A percentile compares a stretch with the other conserved stretches of the same genome.
Conservation (phyloP, 2,329 filamentous ascomycete genomes). For the Neofusicoccum parvum region DNA sequence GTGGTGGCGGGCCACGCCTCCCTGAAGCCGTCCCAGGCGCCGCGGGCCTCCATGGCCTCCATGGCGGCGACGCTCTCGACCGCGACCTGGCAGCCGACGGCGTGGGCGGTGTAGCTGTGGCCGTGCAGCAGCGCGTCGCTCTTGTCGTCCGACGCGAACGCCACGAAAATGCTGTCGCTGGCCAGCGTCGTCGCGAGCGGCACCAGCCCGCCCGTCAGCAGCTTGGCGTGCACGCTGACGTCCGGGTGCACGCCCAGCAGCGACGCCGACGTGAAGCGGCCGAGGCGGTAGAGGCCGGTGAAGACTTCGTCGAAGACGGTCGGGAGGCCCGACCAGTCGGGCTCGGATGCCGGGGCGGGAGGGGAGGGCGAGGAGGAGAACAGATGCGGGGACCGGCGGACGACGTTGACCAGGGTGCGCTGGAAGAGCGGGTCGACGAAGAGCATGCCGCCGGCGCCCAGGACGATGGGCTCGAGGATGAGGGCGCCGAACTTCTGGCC, state of each 20-base stretch:
- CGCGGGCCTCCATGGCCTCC: conserved; percentile 57
- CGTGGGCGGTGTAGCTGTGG: conserved; percentile 84
- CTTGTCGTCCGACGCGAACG: conserved; percentile 73
- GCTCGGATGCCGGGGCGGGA: too few species aligned
- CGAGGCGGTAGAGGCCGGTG: conserved; percentile 80
- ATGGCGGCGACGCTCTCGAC: conserved; percentile 66
- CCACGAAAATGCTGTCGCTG: conserved; percentile 70
- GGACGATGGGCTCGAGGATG: conserved; percentile 77
- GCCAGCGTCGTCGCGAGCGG: conserved; percentile 77
- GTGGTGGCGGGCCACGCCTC: conserved; percentile 46
- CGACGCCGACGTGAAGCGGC: conserved; percentile 68
- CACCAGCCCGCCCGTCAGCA: conserved; percentile 77
- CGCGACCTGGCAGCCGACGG: conserved; percentile 78
- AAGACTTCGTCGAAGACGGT: conserved; percentile 87
- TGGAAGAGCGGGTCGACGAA: conserved; percentile 85
- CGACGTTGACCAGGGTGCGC: conserved; percentile 65
- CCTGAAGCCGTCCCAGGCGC: conserved; percentile 61
- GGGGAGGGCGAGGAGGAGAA: conserved; percentile 44
- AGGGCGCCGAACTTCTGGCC: conserved; percentile 74
- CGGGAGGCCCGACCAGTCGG: conserved; percentile 71
- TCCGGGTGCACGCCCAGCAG: conserved; percentile 72
- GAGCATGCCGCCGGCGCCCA: conserved; percentile 83
- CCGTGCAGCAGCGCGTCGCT: conserved; percentile 79
- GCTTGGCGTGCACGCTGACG: conserved; percentile 79
- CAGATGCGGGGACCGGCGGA: conserved; percentile 61